A percentile compares a stretch with the other conserved stretches of the same genome.
These are phyloP conservation scores for Limtongia smithiae DNA, from an alignment of 805 yeast genomes.

Conservation along the genomic window DNA sequence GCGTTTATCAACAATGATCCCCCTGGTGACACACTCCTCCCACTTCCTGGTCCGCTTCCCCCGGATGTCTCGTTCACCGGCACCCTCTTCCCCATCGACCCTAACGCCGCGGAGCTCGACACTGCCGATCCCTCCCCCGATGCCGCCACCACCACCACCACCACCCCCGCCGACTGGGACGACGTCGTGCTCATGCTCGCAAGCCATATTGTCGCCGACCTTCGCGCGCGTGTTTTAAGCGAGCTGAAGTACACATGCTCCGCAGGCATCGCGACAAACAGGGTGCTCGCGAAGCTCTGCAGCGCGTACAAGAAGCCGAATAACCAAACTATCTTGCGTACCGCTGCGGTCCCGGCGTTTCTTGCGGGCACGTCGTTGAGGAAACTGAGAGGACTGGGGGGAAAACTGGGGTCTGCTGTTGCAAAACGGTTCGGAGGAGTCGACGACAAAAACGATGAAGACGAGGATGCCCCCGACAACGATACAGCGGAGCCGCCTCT, in stretches of 20 bases:
- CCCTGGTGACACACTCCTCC: slow-evolving; percentile 21
- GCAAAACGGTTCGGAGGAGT: slow-evolving; percentile 47
- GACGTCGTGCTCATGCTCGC: slow-evolving; percentile 69
- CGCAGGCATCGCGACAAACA: slow-evolving; percentile 76
- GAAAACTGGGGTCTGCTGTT: slow-evolving; percentile 70
- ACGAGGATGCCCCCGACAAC: slow-evolving; percentile 38
- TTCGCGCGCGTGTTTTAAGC: slow-evolving; percentile 52
- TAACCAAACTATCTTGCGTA: slow-evolving; percentile 42
- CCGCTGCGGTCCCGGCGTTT: slow-evolving; percentile 44
- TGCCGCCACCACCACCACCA: no score
- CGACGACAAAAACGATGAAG: no score
- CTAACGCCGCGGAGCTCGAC: no score
- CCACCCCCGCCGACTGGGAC: slow-evolving; percentile 88
- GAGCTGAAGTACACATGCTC: slow-evolving; percentile 80
- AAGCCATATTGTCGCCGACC: slow-evolving; percentile 51
- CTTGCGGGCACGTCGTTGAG: slow-evolving; percentile 58
- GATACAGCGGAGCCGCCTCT: no score
- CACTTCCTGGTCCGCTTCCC: slow-evolving; percentile 46
- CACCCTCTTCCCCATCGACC: no score
- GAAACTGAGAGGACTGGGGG: slow-evolving; percentile 90
- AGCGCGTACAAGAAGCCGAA: slow-evolving; percentile 83
- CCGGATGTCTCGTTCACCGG: not conserved
- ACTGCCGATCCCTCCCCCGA: not conserved
- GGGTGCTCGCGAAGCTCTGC: slow-evolving; percentile 79
- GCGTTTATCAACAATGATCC: slow-evolving; percentile 4